Conservation (phyloP, 108 stramenopile species). For the Thalassiosira profunda region DNA sequence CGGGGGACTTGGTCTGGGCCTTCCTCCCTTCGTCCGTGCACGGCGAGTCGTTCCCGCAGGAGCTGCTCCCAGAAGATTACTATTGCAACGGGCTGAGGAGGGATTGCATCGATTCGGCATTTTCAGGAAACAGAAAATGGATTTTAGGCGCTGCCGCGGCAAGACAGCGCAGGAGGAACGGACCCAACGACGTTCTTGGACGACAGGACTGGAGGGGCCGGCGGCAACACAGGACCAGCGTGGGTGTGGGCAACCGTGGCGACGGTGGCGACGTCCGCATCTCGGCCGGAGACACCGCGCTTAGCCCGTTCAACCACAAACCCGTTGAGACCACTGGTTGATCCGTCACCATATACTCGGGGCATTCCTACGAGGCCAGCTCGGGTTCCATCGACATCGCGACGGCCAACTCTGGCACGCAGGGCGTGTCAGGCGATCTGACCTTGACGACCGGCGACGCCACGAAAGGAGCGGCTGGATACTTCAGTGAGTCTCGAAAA, state of each 20-base stretch:
- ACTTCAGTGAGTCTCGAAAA: not conserved
- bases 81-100: too few species aligned
- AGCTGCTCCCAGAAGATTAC: slow-evolving; percentile 41
- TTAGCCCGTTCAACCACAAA: not conserved
- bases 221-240: slow-evolving; percentile 19
- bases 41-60: slow-evolving; percentile 38
- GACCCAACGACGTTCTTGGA: too few species aligned
- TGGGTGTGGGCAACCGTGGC: not conserved
- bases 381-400: slow-evolving; percentile 2
- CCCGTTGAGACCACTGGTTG: slow-evolving; percentile 7
- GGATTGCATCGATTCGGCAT: too few species aligned
- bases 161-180: too few species aligned
- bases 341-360: slow-evolving; percentile 1
- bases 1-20: slow-evolving; percentile 58
- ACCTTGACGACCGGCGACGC: slow-evolving; percentile 8
- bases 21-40: slow-evolving; percentile 42
- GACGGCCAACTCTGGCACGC: slow-evolving; percentile 3
- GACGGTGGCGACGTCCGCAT: not conserved
- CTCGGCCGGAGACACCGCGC: slow-evolving; percentile 1
- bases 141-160: too few species aligned
- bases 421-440: slow-evolving; percentile 1
- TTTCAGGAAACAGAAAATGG: too few species aligned
- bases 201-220: slow-evolving; percentile 4
- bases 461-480: not conserved
- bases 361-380: not conserved